Conservation (phyloP, 495 filamentous ascomycete species). For the Daldinia bambusicola region DNA sequence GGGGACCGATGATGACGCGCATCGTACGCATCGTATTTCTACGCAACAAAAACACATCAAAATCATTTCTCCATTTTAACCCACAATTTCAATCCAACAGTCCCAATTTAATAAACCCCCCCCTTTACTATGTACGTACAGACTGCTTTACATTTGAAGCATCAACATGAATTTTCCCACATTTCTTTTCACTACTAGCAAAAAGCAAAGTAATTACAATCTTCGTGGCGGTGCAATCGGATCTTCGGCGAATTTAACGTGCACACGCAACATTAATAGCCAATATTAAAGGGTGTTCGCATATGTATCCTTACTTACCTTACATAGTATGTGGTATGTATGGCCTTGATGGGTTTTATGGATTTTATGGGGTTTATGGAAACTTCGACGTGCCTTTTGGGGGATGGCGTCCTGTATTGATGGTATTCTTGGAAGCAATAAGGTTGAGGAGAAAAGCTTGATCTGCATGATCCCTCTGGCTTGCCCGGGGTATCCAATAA, state of each 20-base stretch:
- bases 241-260: conserved; percentile 16
- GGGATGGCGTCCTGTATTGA: conserved; percentile 2
- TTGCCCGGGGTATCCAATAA: not conserved
- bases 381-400: conserved; percentile 1
- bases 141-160: not conserved
- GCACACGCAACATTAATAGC: not conserved
- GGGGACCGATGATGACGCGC: not conserved
- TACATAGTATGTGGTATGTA: not conserved
- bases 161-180: conserved; percentile 8
- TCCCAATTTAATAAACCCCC: not conserved
- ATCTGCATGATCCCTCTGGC: not conserved
- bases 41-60: not conserved
- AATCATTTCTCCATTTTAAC: not conserved
- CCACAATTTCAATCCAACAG: not conserved
- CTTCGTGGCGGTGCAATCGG: conserved; percentile 29
- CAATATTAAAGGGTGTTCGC: conserved; percentile 33
- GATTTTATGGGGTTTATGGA: not conserved
- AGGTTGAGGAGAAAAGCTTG: conserved; percentile 12
- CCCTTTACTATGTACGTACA: not conserved
- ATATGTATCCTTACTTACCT: conserved; percentile 14
- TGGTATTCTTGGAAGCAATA: conserved; percentile 6
- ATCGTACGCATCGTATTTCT: conserved; percentile 5
- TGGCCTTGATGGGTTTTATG: conserved; percentile 5
- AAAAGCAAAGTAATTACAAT: conserved; percentile 1
- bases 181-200: not conserved